Conservation (phyloP, 257 asterid species). For the Solanum tacnaense region DNA sequence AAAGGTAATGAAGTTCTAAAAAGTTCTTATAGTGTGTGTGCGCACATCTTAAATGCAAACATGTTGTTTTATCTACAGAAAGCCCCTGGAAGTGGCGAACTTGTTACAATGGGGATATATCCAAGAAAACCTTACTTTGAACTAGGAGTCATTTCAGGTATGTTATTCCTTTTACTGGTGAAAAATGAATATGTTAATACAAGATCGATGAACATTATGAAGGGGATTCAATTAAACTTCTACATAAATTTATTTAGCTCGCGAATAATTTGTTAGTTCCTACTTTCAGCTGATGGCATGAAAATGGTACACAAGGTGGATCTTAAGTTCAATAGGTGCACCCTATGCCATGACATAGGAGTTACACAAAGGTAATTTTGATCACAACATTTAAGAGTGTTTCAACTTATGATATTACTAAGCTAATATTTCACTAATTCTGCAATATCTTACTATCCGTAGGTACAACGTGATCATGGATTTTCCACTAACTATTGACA, state of each 20-base stretch:
- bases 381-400: background rate
- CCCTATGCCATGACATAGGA: constrained; percentile 57
- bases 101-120: constrained; percentile 45
- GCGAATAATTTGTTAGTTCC: background rate
- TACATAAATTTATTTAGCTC: background rate
- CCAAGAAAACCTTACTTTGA: constrained; percentile 45
- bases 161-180: background rate
- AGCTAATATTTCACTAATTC: background rate
- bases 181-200: background rate
- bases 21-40: background rate
- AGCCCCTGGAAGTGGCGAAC: constrained; percentile 50
- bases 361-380: constrained; percentile 32
- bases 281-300: constrained; percentile 41
- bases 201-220: background rate
- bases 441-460: background rate
- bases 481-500: constrained; percentile 46
- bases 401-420: background rate
- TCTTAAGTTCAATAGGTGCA: constrained; percentile 42
- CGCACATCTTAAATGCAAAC: background rate
- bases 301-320: constrained; percentile 53
- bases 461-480: constrained; percentile 62
- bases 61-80: constrained; percentile 16
- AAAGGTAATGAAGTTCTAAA: constrained; percentile 24
- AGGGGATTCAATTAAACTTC: too few species aligned
- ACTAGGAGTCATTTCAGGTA: constrained; percentile 67